Evolutionary conservation across 306 rosid species (phyloP), one percentile per base, ranked within the genome.

Genomic region (Quercus bicolor): DNA sequence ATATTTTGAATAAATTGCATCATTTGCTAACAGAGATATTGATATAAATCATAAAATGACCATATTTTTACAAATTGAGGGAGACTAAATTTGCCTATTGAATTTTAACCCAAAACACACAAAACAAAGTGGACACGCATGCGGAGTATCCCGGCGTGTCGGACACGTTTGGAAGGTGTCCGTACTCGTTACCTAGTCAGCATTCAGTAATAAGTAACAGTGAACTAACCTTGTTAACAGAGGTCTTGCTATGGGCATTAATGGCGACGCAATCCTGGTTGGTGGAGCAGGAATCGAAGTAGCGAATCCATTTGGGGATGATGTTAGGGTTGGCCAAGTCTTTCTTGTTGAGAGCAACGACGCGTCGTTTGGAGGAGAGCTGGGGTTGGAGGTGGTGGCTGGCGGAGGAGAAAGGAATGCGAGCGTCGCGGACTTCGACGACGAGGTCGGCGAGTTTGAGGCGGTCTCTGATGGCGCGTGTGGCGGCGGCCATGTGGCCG

Each of bases 401-500:
- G 40, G 93, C 86, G 28, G 98, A 92, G 31, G 98, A 94, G 14
- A 94, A 10, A 1, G 98, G 94, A 62, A 94, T 89, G 68, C 98
- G 93, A 23, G 98, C 84, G 66, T 94, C 98, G 18, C 97, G 84
- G 53, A 94, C 97, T 81, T 94, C 98, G 70, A 94, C 78, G 59
- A 94, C 97, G 75, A 94, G 85, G 83, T 94, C 91, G 40, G 98
- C 87, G 37, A 92, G 54, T 83, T 92, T 92, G 15, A 94, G 94
- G 23, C 97, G 96, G 48, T 85, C 70, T 18, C 88, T 87, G 33
- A 94, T 94, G 82, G 98, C 97, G 8, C 91, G 86, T 0, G 89
- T 88, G 70, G 98, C 98, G 3, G 98, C 90, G 0, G 97, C 97
- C 94, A 94, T 94, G 88, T 94, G 98, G 14, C 98, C 98, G 0